phyloP scores from a whole-genome alignment of 306 rosid species.

The Trichosanthes truncata region DNA sequence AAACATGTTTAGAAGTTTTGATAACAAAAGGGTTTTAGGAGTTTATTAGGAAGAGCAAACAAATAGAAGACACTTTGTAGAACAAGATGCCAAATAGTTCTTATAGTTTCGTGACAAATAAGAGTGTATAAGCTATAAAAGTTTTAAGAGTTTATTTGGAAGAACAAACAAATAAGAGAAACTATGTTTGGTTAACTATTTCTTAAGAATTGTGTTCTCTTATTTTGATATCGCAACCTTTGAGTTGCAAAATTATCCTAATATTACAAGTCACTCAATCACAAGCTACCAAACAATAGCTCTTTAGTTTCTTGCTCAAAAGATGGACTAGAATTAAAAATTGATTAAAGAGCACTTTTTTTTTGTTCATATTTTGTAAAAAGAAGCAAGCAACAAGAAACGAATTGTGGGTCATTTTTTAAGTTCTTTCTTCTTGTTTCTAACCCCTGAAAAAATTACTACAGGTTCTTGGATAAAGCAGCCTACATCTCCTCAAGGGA shows the following conservation, averaged over 20 bases:
- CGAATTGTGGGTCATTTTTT: background rate
- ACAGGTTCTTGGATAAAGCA: conserved; percentile 92
- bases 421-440: background rate
- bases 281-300: no score
- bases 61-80: background rate
- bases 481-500: conserved; percentile 72
- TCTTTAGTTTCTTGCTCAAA: no score
- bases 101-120: background rate
- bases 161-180: background rate
- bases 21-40: background rate
- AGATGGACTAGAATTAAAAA: no score
- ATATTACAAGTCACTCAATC: background rate
- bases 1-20: background rate
- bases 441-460: conserved; percentile 8
- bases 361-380: no score
- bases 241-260: background rate
- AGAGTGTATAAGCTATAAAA: background rate
- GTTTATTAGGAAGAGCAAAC: background rate
- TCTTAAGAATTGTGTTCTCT: background rate
- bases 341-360: no score
- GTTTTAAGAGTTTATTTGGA: background rate
- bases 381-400: no score
- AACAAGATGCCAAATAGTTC: background rate
- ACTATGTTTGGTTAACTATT: background rate
- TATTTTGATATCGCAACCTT: no score